phyloP scores from a whole-genome alignment of 768 basidiomycete species.

The Coprinellus micaceus region DNA sequence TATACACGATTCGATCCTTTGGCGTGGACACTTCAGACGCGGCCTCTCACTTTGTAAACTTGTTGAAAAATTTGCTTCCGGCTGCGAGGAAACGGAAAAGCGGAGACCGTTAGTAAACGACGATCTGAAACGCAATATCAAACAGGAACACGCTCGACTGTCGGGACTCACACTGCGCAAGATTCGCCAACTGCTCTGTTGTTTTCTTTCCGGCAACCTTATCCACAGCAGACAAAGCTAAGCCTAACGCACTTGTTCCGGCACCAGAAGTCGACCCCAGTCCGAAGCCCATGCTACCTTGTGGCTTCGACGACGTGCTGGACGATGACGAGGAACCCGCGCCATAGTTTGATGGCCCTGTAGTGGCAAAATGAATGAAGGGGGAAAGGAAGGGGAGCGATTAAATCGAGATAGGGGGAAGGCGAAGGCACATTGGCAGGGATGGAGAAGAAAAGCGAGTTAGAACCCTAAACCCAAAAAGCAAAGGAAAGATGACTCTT shows the following conservation, averaged over 20 bases:
- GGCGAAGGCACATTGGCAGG: neutral
- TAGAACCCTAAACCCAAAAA: slow-evolving; percentile 1
- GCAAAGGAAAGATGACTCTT: slow-evolving; percentile 7
- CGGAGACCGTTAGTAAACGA: neutral
- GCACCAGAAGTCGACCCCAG: slow-evolving; percentile 16
- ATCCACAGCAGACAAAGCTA: slow-evolving; percentile 51
- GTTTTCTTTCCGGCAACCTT: slow-evolving; percentile 52
- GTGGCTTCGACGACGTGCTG: slow-evolving; percentile 19
- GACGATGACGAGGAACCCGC: slow-evolving; percentile 2
- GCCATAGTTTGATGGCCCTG: slow-evolving; percentile 21
- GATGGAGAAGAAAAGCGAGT: neutral
- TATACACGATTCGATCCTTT: neutral
- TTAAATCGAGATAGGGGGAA: neutral
- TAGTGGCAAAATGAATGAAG: neutral
- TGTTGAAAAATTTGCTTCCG: slow-evolving; percentile 43
- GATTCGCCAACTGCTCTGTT: slow-evolving; percentile 40
- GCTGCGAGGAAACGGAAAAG: slow-evolving; percentile 26
- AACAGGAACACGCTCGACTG: slow-evolving; percentile 8
- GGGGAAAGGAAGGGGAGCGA: neutral
- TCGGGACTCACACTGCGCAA: slow-evolving; percentile 49
- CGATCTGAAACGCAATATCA: neutral
- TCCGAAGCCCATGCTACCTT: slow-evolving; percentile 23
- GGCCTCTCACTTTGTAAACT: slow-evolving; percentile 35
- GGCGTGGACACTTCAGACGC: neutral
- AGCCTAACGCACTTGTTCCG: slow-evolving; percentile 30